phyloP scores from a whole-genome alignment of 1,284 basidiomycete species.

The Cystobasidium pallidum region DNA sequence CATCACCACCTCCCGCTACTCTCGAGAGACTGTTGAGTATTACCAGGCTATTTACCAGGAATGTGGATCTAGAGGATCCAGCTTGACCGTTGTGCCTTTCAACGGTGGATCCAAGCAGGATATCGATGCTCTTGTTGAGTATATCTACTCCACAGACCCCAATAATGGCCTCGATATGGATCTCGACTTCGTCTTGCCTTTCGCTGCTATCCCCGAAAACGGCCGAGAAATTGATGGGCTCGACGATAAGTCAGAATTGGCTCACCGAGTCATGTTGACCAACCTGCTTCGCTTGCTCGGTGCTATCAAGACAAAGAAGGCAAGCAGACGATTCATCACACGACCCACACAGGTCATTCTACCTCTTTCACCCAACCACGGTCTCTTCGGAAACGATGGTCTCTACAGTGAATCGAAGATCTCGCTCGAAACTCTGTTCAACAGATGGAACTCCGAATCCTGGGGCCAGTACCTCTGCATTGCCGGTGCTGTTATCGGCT shows the following conservation, averaged over 20 bases:
- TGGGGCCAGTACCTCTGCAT: constrained; percentile 99
- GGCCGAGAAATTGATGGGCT: constrained; percentile 95
- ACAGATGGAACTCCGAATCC: constrained; percentile 95
- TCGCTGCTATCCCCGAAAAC: constrained; percentile 97
- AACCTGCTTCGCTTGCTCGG: constrained; percentile 94
- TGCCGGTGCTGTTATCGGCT: constrained; percentile 95
- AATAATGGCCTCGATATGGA: constrained; percentile 78
- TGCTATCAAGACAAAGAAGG: constrained; percentile 97
- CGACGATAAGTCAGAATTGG: constrained; percentile 96
- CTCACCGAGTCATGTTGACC: constrained; percentile 74
- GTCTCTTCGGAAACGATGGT: constrained; percentile 95
- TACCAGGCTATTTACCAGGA: constrained; percentile 98
- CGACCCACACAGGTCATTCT: constrained; percentile 97
- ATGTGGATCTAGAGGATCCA: constrained; percentile 89
- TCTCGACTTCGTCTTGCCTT: constrained; percentile 96
- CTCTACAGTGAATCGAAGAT: constrained; percentile 99
- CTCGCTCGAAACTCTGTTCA: constrained; percentile 94
- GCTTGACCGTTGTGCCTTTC: constrained; percentile 96
- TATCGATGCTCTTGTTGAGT: constrained; percentile 94
- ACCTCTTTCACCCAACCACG: constrained; percentile 96
- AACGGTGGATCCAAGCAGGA: constrained; percentile 98
- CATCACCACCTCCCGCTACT: constrained; percentile 95
- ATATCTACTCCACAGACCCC: constrained; percentile 81
- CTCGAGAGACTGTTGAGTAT: constrained; percentile 91
- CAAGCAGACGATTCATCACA: constrained; percentile 91